Conservation (phyloP, 805 yeast genomes). For the Alloascoidea hylecoeti region DNA sequence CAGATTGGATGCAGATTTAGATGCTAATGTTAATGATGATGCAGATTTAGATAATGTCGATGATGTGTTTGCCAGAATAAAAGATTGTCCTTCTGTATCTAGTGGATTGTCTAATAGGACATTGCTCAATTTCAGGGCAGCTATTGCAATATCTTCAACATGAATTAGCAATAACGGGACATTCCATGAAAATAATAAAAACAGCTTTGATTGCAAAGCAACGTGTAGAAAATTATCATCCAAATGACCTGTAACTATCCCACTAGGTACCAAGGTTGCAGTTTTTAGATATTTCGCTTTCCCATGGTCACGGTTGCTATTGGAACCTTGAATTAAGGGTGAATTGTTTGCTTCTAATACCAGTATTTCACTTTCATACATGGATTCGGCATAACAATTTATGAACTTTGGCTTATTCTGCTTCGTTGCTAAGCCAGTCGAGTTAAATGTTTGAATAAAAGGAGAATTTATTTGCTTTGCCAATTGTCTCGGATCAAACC, state of each 20-base stretch:
- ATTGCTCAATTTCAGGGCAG: slow-evolving; percentile 24
- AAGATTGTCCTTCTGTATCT: background rate
- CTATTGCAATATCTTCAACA: slow-evolving; percentile 21
- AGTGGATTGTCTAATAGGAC: slow-evolving; percentile 8
- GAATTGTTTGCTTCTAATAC: slow-evolving; percentile 3
- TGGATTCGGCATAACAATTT: slow-evolving; percentile 14
- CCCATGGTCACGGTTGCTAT: too few relatives aligned
- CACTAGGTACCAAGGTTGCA: slow-evolving; percentile 12
- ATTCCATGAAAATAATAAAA: slow-evolving; percentile 10
- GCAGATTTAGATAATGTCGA: background rate
- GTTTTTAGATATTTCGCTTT: background rate
- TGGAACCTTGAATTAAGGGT: slow-evolving; percentile 2
- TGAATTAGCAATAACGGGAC: slow-evolving; percentile 15
- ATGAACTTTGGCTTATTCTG: slow-evolving; percentile 9
- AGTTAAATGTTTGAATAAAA: background rate
- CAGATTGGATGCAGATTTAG: too few relatives aligned
- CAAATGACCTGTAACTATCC: slow-evolving; percentile 13
- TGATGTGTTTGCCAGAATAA: background rate
- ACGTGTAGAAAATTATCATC: slow-evolving; percentile 14
- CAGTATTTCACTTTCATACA: slow-evolving; percentile 11
- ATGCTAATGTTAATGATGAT: background rate
- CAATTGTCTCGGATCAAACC: background rate
- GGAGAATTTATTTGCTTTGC: background rate
- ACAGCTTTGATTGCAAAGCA: slow-evolving; percentile 8
- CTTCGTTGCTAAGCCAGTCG: slow-evolving; percentile 8